These are phyloP conservation scores for Chrysoporthe deuterocubensis DNA, from an alignment of 2,329 filamentous ascomycete genomes.

Conservation along the genomic window DNA sequence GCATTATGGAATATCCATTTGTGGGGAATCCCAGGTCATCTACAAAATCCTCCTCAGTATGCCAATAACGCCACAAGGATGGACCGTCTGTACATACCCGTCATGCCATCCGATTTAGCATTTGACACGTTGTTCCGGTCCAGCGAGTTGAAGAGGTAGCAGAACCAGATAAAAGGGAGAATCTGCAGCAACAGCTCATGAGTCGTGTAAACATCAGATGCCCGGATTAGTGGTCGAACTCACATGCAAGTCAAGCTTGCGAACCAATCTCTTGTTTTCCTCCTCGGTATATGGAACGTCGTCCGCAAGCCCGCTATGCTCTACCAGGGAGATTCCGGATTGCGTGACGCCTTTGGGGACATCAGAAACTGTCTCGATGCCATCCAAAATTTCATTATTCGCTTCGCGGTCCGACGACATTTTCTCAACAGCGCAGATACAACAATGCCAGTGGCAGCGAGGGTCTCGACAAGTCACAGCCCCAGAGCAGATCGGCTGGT, in stretches of 20 bases:
- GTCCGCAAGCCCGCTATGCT: background rate
- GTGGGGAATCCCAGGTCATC: constrained; percentile 4
- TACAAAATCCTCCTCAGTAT: background rate
- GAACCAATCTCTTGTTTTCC: constrained; percentile 3
- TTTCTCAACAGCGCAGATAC: background rate
- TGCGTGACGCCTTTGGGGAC: background rate
- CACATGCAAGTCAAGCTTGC: constrained; percentile 14
- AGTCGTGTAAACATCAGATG: background rate
- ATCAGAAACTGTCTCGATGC: background rate
- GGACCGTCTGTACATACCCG: background rate
- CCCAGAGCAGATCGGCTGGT: too few relatives aligned
- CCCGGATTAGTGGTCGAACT: background rate
- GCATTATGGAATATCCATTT: constrained; percentile 9
- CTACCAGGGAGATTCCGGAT: background rate
- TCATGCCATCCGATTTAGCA: constrained; percentile 13
- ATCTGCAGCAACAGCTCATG: background rate
- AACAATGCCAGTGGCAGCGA: background rate
- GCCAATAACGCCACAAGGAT: background rate
- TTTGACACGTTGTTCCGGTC: constrained; percentile 11
- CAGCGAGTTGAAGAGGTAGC: constrained; percentile 14
- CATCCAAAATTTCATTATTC: background rate
- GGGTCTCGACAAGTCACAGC: too few relatives aligned
- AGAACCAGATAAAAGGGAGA: constrained; percentile 9
- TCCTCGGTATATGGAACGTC: background rate
- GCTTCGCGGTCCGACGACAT: background rate